Evolutionary conservation across 148 eudicot species (phyloP).

Genomic region (Vaccinium vitisidaea): DNA sequence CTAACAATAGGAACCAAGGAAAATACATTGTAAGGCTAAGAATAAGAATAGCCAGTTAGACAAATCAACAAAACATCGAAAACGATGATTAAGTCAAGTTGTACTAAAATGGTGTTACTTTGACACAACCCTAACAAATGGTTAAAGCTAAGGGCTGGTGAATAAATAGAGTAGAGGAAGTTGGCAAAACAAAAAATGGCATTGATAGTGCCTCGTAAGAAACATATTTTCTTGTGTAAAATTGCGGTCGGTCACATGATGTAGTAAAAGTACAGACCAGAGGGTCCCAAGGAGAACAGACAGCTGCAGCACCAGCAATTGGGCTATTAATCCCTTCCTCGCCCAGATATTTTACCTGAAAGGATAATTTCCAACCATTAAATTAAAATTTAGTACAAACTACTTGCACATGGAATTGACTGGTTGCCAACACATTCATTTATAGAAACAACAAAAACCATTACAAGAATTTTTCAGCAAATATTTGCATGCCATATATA

Average conservation of each 20-base stretch:
- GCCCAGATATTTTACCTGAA: conserved; percentile 87
- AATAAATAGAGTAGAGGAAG: not conserved
- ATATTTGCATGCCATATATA: not conserved
- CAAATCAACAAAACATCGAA: not conserved
- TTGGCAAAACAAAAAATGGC: not conserved
- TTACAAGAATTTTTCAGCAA: not conserved
- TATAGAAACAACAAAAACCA: not conserved
- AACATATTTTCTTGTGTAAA: not conserved
- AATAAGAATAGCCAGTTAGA: not conserved
- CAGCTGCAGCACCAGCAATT: conserved; percentile 79
- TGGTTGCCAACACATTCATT: not conserved
- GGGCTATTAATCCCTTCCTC: conserved; percentile 79
- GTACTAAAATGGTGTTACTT: not conserved
- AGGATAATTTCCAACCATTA: not conserved
- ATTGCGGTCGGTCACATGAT: not conserved
- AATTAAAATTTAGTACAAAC: not conserved
- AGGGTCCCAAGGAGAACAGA: conserved; percentile 93
- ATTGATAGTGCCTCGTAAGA: not conserved
- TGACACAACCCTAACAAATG: not conserved
- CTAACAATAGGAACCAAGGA: not conserved
- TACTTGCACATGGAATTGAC: not conserved
- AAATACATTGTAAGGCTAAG: not conserved
- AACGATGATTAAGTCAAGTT: not conserved
- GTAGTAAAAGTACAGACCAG: conserved; percentile 49
- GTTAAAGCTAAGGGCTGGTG: not conserved